Base-by-base conservation (phyloP, 2,329 filamentous ascomycete genomes). In the Colletotrichum acutatum region DNA sequence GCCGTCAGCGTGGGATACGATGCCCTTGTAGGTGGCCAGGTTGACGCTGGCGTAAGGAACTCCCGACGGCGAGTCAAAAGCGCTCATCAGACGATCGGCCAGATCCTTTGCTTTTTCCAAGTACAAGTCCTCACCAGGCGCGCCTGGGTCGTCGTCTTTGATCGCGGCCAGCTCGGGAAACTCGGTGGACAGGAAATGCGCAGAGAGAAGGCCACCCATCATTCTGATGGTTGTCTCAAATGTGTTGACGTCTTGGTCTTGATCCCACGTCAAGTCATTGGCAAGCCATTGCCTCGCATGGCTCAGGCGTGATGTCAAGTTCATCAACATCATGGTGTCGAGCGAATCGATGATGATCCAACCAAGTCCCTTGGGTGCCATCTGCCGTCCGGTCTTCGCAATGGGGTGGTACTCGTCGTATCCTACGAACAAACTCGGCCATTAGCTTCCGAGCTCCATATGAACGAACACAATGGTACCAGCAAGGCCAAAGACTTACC, bases 141-240 rank as follows among this genome's bases (percentile, higher is more conserved):
- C 87, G 28, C 94, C 94, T 24, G 89, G 86, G 77, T 95, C 93
- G 74, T 95, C 92, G 24, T 94, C 92, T 6, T 85, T 79, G 69
- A 95, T 86, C 0, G 94, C 91, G 14, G 95, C 95, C 76, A 98
- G 87, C n/a, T 93, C 84, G 0, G 95, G 95, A 76, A 92, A 96
- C 67, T 90, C 89, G 28, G 90, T 97, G 26, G 95, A 96, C n/a
- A 99, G 88, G 82, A 98, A 98, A 81, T 99, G 95, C 11, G 97
- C 97, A 1, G 95, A 95, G 42, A 99, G 87, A 54, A 99, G 86
- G 12, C 97, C 97, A 19, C 97, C 97, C 62, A 99, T 87, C 95
- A 98, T 98, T 65, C 97, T 93, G 78, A 98, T 98, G 0, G 96
- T 98, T 8, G 96, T 98, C 85, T 99, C 97, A 78, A 98, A 99